Base-by-base conservation (phyloP, 306 rosid species). In the Cucurbita ficifolia region DNA sequence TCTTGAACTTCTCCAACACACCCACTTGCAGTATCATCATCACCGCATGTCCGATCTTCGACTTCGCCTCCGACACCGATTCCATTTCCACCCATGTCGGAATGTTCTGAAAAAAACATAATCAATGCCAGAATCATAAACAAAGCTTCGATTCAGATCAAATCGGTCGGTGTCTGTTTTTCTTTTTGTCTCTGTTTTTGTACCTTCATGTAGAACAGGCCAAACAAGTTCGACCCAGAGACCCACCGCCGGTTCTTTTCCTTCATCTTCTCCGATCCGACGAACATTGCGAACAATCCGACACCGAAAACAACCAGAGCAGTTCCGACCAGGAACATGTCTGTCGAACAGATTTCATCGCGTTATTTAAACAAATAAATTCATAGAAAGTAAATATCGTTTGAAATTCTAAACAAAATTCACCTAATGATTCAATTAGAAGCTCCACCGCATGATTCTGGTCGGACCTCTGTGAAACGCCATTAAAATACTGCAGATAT, bases 1-100 rank as follows among this genome's bases (percentile, higher is more conserved):
- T 80, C 53, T 78, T 73, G 64, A 86, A 80, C 86, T 83, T 86
- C 58, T 86, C 88, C 40, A 86, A 60, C 63, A 86, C 79, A 69
- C 88, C 90, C 64, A 81, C 90, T 70, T 86, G 90, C 51, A 86
- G 84, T 42, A 84, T 78, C 88, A 86, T 79, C 75, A 80, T 76
- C 82, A 86, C 79, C 2, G 90, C 84, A 70, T 82, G 90, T 5
- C 90, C 90, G 42, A 86, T 55, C 62, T 80, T 86, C 29, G 86
- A 80, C 75, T 86, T 86, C 24, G 84, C 86, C 71, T 73, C 76
- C 13, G 84, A 73, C 39, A 86, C 75, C 16, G 86, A 79, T 76
- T 80, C 55, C 84, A 78, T 84, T 50, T 49, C 84, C 8, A 76
- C 75, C 88, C 86, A 86, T 14, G 77, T 58, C 35, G 90, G 87